phyloP scores from a whole-genome alignment of 2,329 filamentous ascomycete genomes.

The Paramyrothecium sp. region DNA sequence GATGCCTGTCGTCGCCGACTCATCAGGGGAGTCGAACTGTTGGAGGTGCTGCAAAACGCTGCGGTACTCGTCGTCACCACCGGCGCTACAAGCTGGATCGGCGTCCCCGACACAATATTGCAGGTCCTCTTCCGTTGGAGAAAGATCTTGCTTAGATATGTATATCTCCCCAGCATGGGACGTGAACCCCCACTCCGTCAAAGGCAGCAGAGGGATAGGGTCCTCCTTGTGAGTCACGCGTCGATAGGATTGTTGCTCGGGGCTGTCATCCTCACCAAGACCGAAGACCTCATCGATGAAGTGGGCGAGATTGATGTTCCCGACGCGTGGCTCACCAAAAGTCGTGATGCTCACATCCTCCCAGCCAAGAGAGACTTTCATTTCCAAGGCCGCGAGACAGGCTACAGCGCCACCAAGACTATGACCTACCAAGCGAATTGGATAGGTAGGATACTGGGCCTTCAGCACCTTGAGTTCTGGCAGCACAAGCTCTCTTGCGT shows the following conservation, averaged over 20 bases:
- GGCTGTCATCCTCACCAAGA: conserved; percentile 29
- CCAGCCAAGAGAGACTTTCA: conserved; percentile 71
- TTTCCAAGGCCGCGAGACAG: conserved; percentile 79
- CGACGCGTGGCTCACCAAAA: conserved; percentile 80
- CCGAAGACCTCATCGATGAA: conserved; percentile 56
- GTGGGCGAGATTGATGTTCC: conserved; percentile 53
- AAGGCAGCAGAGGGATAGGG: conserved; percentile 83
- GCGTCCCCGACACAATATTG: conserved; percentile 67
- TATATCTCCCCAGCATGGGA: conserved; percentile 87
- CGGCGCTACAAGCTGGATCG: conserved; percentile 71
- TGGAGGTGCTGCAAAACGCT: conserved; percentile 20
- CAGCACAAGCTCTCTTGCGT: conserved; percentile 68
- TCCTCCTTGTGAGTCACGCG: conserved; percentile 85
- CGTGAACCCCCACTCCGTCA: conserved; percentile 83
- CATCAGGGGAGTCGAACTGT: conserved; percentile 17
- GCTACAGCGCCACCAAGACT: conserved; percentile 92
- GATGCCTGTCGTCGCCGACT: conserved; percentile 38
- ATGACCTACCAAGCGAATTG: conserved; percentile 80
- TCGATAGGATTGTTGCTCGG: conserved; percentile 53
- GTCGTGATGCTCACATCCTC: conserved; percentile 76
- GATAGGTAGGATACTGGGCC: conserved; percentile 65
- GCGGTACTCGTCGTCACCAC: conserved; percentile 42
- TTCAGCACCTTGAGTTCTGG: conserved; percentile 61
- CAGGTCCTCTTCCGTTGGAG: conserved; percentile 69
- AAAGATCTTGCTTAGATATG: conserved; percentile 70